A percentile compares a stretch with the other conserved stretches of the same genome.
Conservation (phyloP, 257 asterid species). For the Nicotiana tabacum region DNA sequence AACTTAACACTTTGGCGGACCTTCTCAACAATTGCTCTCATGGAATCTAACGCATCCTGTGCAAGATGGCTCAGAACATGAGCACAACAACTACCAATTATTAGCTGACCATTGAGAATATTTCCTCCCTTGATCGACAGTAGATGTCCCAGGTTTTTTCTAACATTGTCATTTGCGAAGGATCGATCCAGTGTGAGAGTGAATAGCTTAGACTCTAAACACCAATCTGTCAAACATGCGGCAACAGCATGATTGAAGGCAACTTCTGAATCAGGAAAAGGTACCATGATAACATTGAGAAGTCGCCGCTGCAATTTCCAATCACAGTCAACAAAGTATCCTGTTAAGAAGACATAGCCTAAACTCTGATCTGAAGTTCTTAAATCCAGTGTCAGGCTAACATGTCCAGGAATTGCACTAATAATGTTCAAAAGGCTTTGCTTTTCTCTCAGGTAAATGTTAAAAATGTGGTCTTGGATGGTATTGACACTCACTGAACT, state of each 20-base stretch:
- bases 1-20: conserved; percentile 71
- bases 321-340: conserved; percentile 65
- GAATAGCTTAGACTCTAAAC: conserved; percentile 43
- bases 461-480: conserved; percentile 47
- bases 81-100: conserved; percentile 61
- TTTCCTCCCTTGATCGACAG: conserved; percentile 40
- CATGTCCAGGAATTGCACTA: conserved; percentile 54
- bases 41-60: conserved; percentile 41
- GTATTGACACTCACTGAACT: conserved; percentile 25
- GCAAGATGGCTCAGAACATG: conserved; percentile 55
- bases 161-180: conserved; percentile 26
- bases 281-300: conserved; percentile 41
- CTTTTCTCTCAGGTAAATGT: conserved; percentile 53
- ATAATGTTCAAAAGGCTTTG: conserved; percentile 51
- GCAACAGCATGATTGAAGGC: conserved; percentile 48
- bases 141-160: conserved; percentile 46
- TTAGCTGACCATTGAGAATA: conserved; percentile 63
- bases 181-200: conserved; percentile 48
- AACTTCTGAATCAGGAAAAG: conserved; percentile 56
- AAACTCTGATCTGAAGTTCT: conserved; percentile 55
- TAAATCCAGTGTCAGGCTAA: conserved; percentile 60
- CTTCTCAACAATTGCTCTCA: conserved; percentile 42
- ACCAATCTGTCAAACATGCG: conserved; percentile 68
- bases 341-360: conserved; percentile 50
- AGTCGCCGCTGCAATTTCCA: conserved; percentile 68